Evolutionary conservation across 441 rosid genomes (phyloP).

Genomic region (Pelargonium citronellum): DNA sequence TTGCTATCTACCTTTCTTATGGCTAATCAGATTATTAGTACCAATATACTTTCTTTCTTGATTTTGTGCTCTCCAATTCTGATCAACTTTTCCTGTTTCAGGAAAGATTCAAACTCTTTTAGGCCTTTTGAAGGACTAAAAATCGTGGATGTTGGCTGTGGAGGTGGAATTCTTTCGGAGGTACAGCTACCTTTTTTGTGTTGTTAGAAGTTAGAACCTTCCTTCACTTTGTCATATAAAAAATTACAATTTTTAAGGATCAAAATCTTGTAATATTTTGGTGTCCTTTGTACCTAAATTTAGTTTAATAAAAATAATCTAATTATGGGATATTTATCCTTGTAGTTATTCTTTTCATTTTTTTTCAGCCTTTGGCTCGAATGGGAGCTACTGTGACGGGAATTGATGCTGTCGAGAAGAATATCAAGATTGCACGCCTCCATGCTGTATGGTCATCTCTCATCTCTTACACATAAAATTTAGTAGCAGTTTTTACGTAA

Average conservation of each 20-base stretch:
- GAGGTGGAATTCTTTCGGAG: conserved; percentile 96
- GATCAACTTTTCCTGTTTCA: conserved; percentile 26
- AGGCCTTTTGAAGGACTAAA: conserved; percentile 82
- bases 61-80: background rate
- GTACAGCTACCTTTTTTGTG: conserved; percentile 26
- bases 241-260: background rate
- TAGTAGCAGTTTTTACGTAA: background rate
- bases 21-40: background rate
- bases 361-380: conserved; percentile 79
- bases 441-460: conserved; percentile 67
- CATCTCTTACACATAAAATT: background rate
- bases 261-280: background rate
- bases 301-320: background rate
- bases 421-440: conserved; percentile 77
- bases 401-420: conserved; percentile 87
- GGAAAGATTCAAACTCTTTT: conserved; percentile 62
- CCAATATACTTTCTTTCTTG: background rate
- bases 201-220: background rate
- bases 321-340: background rate
- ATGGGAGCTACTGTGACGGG: conserved; percentile 94
- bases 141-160: conserved; percentile 79
- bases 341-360: conserved; percentile 17
- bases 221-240: conserved; percentile 11
- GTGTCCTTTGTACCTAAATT: background rate
- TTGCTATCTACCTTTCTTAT: too few species aligned